Evolutionary conservation across 148 eudicot species (phyloP).

Genomic region (Mesembryanthemum crystallinum): DNA sequence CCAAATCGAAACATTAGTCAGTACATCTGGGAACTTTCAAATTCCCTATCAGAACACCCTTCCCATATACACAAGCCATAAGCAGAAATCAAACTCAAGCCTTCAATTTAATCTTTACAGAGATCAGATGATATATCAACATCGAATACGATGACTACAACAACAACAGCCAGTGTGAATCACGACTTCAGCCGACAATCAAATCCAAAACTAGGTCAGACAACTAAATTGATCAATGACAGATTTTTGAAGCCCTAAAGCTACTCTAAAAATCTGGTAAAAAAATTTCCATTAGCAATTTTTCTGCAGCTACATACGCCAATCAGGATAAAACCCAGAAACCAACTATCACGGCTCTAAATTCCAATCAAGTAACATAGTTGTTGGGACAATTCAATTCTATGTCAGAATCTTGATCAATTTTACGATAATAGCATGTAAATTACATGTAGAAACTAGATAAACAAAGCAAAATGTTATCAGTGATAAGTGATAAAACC

Average conservation of each 20-base stretch:
- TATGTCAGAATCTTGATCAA: neutral
- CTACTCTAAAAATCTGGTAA: neutral
- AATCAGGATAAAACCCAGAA: slow-evolving; percentile 3
- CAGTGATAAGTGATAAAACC: neutral
- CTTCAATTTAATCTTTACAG: neutral
- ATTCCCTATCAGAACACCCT: neutral
- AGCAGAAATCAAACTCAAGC: neutral
- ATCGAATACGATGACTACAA: neutral
- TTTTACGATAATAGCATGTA: neutral
- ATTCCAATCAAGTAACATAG: neutral
- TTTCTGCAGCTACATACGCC: neutral
- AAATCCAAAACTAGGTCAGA: neutral
- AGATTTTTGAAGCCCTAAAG: neutral
- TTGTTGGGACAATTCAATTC: neutral
- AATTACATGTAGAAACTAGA: neutral
- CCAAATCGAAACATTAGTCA: neutral
- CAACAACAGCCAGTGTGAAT: neutral
- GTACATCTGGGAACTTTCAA: neutral
- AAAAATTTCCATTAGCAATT: neutral
- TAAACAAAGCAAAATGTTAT: neutral
- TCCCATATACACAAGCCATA: neutral
- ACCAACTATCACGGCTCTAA: neutral
- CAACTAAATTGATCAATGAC: neutral
- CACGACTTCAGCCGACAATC: neutral
- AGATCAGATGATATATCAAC: neutral